Evolutionary conservation across 2,329 filamentous ascomycete genomes (phyloP), one percentile per base, ranked within the genome.

Genomic region (Plenodomus biglobosus): DNA sequence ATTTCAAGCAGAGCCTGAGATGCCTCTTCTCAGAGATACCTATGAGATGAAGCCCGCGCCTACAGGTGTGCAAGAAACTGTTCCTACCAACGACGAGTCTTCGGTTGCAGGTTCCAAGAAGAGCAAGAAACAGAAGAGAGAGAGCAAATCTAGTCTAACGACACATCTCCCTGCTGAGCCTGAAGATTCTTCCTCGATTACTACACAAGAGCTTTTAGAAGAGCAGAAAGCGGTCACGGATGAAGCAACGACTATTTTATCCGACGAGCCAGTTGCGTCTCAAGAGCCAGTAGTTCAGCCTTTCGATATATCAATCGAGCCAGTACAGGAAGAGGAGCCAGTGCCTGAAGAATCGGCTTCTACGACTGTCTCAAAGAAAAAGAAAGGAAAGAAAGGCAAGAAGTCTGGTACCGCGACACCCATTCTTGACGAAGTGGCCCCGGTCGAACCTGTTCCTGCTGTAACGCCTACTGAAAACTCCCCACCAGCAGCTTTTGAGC

Each of bases 371-470:
- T 59, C 58, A 10, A 58, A 55, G 32, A 59, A 59, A 50, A 67
- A 67, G 38, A 58, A 50, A 32, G 60, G 53, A 30, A 66, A 65
- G 56, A 65, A 64, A 52, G 56, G 49, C 17, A 68, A 65, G 44
- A 56, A 60, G 21, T 57, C 57, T n/a, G 54, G 41, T 11, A 19
- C 40, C 15, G 38, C 39, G 18, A 57, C 55, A 19, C 56, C 58
- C 27, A 22, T 37, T n/a, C 11, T 34, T 13, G 56, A 62, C 11
- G 37, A 41, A n/a, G 15, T 42, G 16, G 38, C 51, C n/a, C 20
- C 37, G 16, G 22, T 22, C 15, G 41, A 48, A 11, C 8, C 56
- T 53, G 42, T 46, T 8, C 17, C 18, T 34, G 11, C 30, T 6
- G n/a, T 13, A 17, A 36, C 24, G 2, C 36, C 24, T 10, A 15